A percentile compares a stretch with the other conserved stretches of the same genome.
These are phyloP conservation scores for Coniochaeta hoffmannii DNA, from an alignment of 2,329 filamentous ascomycete genomes.

Conservation along the genomic window DNA sequence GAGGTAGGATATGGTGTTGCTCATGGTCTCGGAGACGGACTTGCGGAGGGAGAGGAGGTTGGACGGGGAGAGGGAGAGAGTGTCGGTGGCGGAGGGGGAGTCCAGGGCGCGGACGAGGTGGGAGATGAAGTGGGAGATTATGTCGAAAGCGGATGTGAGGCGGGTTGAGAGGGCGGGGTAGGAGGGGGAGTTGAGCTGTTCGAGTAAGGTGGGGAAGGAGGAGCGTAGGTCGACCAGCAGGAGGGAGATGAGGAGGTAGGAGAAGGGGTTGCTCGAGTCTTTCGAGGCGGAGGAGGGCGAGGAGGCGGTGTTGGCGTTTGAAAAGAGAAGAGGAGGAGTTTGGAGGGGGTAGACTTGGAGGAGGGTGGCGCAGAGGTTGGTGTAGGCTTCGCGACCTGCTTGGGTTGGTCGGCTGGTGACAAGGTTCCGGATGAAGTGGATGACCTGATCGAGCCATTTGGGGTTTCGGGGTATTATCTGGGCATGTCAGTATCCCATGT, in stretches of 20 bases:
- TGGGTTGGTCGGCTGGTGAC: slow-evolving; percentile 47
- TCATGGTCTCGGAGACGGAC: slow-evolving; percentile 55
- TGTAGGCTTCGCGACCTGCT: slow-evolving; percentile 50
- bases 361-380: slow-evolving; percentile 48
- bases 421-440: slow-evolving; percentile 42
- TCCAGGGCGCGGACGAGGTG: slow-evolving; percentile 49
- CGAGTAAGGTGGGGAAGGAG: slow-evolving; percentile 52
- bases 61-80: slow-evolving; percentile 43
- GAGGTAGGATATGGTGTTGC: slow-evolving; percentile 56
- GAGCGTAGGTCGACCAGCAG: slow-evolving; percentile 59
- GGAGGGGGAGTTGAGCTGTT: slow-evolving; percentile 45
- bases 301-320: slow-evolving; percentile 7
- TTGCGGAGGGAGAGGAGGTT: slow-evolving; percentile 54
- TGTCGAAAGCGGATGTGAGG: slow-evolving; percentile 53
- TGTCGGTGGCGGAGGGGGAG: slow-evolving; percentile 25
- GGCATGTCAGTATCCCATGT: background rate
- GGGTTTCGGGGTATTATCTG: slow-evolving; percentile 43
- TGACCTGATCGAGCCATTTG: slow-evolving; percentile 43
- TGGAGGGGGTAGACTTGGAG: slow-evolving; percentile 45
- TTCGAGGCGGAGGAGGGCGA: slow-evolving; percentile 18
- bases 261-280: slow-evolving; percentile 43
- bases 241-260: slow-evolving; percentile 58
- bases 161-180: slow-evolving; percentile 45
- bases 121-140: slow-evolving; percentile 54
- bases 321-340: slow-evolving; percentile 45